Conservation (phyloP, 2,329 filamentous ascomycete genomes). For the Knoxdaviesia proteae region DNA sequence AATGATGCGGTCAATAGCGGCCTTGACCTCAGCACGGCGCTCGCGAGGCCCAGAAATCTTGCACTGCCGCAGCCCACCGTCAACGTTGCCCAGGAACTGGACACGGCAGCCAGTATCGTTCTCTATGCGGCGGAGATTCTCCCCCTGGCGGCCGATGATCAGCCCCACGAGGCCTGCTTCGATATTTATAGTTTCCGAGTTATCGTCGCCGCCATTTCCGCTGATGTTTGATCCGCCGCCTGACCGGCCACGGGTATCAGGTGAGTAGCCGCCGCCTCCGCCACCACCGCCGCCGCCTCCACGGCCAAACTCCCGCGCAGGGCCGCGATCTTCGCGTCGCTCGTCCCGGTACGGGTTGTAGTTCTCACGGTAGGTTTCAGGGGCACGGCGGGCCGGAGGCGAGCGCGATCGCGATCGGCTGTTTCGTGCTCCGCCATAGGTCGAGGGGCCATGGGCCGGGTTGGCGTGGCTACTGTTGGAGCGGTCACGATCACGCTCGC, state of each 20-base stretch:
- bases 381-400: constrained; percentile 34
- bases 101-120: constrained; percentile 64
- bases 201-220: constrained; percentile 35
- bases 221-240: constrained; percentile 11
- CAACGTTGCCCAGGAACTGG: constrained; percentile 64
- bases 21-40: constrained; percentile 56
- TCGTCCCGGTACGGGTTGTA: constrained; percentile 76
- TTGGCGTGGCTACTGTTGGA: neutral
- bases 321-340: constrained; percentile 46
- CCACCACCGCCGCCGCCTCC: constrained; percentile 15
- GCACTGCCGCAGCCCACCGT: constrained; percentile 61
- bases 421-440: constrained; percentile 1
- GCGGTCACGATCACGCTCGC: neutral
- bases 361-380: constrained; percentile 49
- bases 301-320: constrained; percentile 24
- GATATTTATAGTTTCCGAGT: constrained; percentile 64
- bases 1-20: constrained; percentile 71
- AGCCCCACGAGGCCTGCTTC: constrained; percentile 73
- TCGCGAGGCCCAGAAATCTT: constrained; percentile 59
- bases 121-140: constrained; percentile 74
- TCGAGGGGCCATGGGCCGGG: constrained; percentile 13
- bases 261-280: constrained; percentile 56
- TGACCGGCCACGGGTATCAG: constrained; percentile 25
- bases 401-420: constrained; percentile 51
- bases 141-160: constrained; percentile 77